A percentile compares a stretch with the other conserved stretches of the same genome.
These are phyloP conservation scores for Chenopodium suecicum DNA, from an alignment of 148 eudicot genomes.

Conservation along the genomic window DNA sequence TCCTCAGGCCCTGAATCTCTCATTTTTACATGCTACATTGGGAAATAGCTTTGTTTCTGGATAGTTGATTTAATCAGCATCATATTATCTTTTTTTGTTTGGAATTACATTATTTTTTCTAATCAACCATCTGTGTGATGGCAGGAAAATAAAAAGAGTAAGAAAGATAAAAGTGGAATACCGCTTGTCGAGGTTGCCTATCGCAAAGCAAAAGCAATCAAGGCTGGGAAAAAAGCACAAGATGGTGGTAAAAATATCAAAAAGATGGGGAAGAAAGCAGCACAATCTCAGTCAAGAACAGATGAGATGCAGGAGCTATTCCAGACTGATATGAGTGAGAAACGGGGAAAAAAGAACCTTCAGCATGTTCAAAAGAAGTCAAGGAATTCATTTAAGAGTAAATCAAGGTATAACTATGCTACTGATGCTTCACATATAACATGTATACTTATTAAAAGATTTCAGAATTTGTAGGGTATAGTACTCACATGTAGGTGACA, in stretches of 20 bases:
- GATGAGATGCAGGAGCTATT: slow-evolving; percentile 82
- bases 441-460: not conserved
- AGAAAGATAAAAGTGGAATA: slow-evolving; percentile 66
- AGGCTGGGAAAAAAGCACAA: slow-evolving; percentile 65
- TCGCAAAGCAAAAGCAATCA: slow-evolving; percentile 84
- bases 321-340: slow-evolving; percentile 71
- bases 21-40: not conserved
- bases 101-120: too few species aligned
- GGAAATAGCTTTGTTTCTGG: not conserved
- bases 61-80: not conserved
- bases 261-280: slow-evolving; percentile 38
- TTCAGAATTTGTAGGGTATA: not conserved
- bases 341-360: slow-evolving; percentile 48
- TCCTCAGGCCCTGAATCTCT: not conserved
- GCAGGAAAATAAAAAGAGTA: slow-evolving; percentile 56
- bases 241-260: slow-evolving; percentile 60
- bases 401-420: slow-evolving; percentile 66
- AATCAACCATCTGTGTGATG: not conserved
- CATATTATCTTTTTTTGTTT: not conserved
- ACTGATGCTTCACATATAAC: not conserved
- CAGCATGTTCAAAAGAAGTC: slow-evolving; percentile 53
- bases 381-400: slow-evolving; percentile 81
- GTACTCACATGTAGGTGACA: too few species aligned
- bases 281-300: slow-evolving; percentile 64
- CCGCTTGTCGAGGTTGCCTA: slow-evolving; percentile 83